A percentile compares a stretch with the other conserved stretches of the same genome.
Conservation (phyloP, 768 basidiomycete species). For the Pholiota molesta region DNA sequence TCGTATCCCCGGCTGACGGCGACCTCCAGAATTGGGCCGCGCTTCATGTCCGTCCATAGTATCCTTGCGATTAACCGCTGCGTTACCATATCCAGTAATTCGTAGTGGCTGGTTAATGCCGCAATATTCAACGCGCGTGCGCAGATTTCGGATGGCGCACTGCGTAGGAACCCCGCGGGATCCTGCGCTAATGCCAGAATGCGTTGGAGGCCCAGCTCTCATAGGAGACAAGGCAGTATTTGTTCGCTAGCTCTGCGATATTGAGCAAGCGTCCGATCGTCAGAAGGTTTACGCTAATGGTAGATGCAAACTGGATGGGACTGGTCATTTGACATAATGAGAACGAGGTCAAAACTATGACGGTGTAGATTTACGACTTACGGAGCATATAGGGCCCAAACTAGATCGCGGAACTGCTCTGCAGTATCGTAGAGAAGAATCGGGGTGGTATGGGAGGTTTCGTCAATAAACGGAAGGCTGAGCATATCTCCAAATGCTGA, state of each 20-base stretch:
- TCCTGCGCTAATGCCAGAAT: constrained; percentile 39
- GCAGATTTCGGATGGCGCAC: constrained; percentile 35
- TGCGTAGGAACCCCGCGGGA: constrained; percentile 32
- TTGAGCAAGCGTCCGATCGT: constrained; percentile 46
- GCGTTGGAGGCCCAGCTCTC: constrained; percentile 45
- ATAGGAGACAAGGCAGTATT: constrained; percentile 49
- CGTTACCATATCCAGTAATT: constrained; percentile 50
- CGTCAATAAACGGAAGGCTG: constrained; percentile 32
- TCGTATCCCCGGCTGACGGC: constrained; percentile 42
- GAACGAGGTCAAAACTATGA: background rate
- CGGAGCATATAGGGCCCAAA: constrained; percentile 54
- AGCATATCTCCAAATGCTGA: constrained; percentile 48
- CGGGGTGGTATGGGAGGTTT: constrained; percentile 30
- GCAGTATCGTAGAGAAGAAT: constrained; percentile 44
- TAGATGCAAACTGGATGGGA: constrained; percentile 40
- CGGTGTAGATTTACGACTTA: constrained; percentile 27
- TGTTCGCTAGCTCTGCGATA: constrained; percentile 47
- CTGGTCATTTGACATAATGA: constrained; percentile 23
- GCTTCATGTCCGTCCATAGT: constrained; percentile 53
- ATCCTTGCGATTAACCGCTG: constrained; percentile 53
- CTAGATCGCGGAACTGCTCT: constrained; percentile 48
- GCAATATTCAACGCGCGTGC: constrained; percentile 56
- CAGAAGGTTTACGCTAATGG: constrained; percentile 22
- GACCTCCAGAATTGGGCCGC: constrained; percentile 50
- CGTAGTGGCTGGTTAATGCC: constrained; percentile 47